These are phyloP conservation scores for Agrocybe pediades DNA, from an alignment of 768 basidiomycete species.

Conservation along the genomic window DNA sequence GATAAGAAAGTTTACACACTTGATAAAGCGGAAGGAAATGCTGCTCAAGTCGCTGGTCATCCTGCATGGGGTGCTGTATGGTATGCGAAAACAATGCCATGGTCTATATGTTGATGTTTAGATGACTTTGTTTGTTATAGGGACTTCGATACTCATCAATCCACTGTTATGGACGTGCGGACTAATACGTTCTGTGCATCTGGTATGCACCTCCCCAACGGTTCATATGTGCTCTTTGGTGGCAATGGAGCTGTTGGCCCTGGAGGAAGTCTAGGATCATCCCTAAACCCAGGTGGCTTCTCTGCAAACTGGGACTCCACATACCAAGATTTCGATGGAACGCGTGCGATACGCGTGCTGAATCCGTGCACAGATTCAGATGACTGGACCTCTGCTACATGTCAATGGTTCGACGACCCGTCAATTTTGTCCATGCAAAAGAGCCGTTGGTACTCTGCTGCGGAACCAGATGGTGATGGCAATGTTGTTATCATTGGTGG, in stretches of 20 bases:
- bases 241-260: slow-evolving; percentile 78
- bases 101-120: background rate
- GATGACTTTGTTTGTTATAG: slow-evolving; percentile 24
- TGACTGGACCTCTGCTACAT: slow-evolving; percentile 48
- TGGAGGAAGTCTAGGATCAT: slow-evolving; percentile 60
- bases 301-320: slow-evolving; percentile 57
- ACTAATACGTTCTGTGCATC: slow-evolving; percentile 83
- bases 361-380: slow-evolving; percentile 63
- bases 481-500: slow-evolving; percentile 78
- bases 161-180: slow-evolving; percentile 67
- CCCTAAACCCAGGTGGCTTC: slow-evolving; percentile 40
- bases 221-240: slow-evolving; percentile 72
- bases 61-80: slow-evolving; percentile 78
- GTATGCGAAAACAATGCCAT: slow-evolving; percentile 29
- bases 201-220: slow-evolving; percentile 81
- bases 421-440: slow-evolving; percentile 62
- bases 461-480: slow-evolving; percentile 76
- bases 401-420: slow-evolving; percentile 73
- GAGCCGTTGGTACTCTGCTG: slow-evolving; percentile 75
- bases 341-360: slow-evolving; percentile 75
- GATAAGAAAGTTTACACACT: slow-evolving; percentile 82
- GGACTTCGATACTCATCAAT: slow-evolving; percentile 62
- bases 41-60: slow-evolving; percentile 63
- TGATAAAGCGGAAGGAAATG: slow-evolving; percentile 86
- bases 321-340: slow-evolving; percentile 81